Base-by-base conservation (phyloP, 805 yeast genomes). In the Spathaspora arborariae region DNA sequence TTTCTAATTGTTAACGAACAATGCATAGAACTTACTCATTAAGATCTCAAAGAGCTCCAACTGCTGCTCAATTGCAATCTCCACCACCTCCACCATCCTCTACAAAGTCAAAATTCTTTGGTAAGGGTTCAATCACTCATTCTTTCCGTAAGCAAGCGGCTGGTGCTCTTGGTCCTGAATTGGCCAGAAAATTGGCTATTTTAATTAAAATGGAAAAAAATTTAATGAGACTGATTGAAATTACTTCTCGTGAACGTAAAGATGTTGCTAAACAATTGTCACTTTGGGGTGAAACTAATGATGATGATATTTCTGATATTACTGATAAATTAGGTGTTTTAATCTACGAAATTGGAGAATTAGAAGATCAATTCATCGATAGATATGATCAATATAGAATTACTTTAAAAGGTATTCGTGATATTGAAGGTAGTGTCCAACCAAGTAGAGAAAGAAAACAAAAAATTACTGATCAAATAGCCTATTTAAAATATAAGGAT, bases 391-490 rank as follows among this genome's bases (percentile, higher is more conserved):
- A 90, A 75, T 94, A 94, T 84, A 84, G 98, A 75, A 82, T 94
- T 69, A 91, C 97, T 51, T 76, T 92, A 71, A 94, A 92, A 78
- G 81, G 94, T 44, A 82, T 92, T 67, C 85, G 98, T 75, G 90
- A 92, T 79, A 92, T 92, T 63, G 99, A 92, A 79, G 90, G 92
- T 53, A 87, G 96, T 46, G 98, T 94, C 55, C 98, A 92, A 78
- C 99, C 99, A 50, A 85, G 96, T 46, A 87, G 98, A 74, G 97
- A 92, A 78, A 85, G 98, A 68, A 92, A 94, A 78, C 96, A 88
- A 69, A 91, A 91, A 76, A 88, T 92, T 69, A 90, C 98, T 56
- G 97, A 92, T 71, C 91, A 91, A 76, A 92, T 92, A 74, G 98
- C 98, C 53, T 89, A 88, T 74, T 82, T 92, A 74, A 94, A 94